Evolutionary conservation across 768 basidiomycete species (phyloP), one percentile per base, ranked within the genome.

Genomic region (Boletus subcaerulescens): DNA sequence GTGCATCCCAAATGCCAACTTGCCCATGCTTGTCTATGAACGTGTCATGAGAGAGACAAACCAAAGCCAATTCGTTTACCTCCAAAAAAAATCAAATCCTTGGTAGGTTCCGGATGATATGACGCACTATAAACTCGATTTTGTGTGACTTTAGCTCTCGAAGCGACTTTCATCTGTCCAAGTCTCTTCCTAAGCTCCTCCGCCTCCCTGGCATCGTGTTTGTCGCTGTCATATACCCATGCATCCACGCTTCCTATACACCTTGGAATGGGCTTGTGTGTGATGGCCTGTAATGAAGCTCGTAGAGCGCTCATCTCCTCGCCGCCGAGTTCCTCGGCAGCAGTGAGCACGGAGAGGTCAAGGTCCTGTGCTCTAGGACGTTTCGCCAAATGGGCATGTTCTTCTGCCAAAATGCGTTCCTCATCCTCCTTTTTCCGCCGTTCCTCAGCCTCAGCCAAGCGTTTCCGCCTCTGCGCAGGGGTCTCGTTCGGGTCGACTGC

Each of bases 41-140:
- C n/a, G 11, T 17, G 35, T 51, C 35, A 62, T 31, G 54, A 43
- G 24, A 40, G 35, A 41, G n/a, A 31, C 29, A 41, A 38, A 32
- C 11, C 5, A 32, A 35, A 36, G 0, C 4, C 5, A 20, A 43
- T 10, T 14, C 2, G 52, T 63, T 56, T 55, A 87, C 89, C 89
- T 68, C 91, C 91, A 66, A 93, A 90, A 66, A 93, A 92, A n/a
- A 93, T 79, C 13, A 93, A 68, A 68, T 93, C 91, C 61, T 89
- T 91, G 13, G 84, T 80, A 18, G 78, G 75, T 59, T 90, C 90
- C 5, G 91, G 89, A 65, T 93, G 91, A 67, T 88, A 93, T 14
- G 82, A 83, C 32, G 87, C 85, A 57, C 86, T 85, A 62, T 93
- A 93, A 1, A 93, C 65, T 20, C 91, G 74, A 56, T 87, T 79